phyloP scores from a whole-genome alignment of 2,329 filamentous ascomycete genomes.

The Orbilia blumenaviensis region DNA sequence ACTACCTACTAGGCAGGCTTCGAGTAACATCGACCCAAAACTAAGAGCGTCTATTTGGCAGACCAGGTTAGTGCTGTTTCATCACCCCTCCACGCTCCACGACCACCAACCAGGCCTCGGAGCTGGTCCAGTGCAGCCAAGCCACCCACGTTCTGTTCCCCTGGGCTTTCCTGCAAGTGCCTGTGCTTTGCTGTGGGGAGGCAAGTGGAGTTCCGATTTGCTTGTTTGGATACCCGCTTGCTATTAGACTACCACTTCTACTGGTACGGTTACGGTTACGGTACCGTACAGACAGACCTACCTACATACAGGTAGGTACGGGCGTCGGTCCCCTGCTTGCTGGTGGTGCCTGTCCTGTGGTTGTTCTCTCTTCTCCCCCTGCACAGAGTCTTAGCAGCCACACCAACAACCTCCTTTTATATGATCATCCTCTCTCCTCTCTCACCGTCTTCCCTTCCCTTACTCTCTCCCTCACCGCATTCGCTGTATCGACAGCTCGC shows the following conservation, averaged over 20 bases:
- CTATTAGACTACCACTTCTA: too few species aligned
- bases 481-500: constrained; percentile 43
- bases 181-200: not conserved
- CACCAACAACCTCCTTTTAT: constrained; percentile 48
- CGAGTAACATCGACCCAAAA: constrained; percentile 1
- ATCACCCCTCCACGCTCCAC: not conserved
- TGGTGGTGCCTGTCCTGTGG: not conserved
- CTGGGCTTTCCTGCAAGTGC: constrained; percentile 12
- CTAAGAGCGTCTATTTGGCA: constrained; percentile 23
- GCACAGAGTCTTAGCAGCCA: constrained; percentile 16
- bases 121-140: constrained; percentile 22
- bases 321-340: not conserved
- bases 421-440: constrained; percentile 48
- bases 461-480: constrained; percentile 37
- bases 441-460: constrained; percentile 11
- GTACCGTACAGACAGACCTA: too few species aligned
- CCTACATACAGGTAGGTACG: too few species aligned
- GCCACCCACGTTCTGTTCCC: constrained; percentile 16
- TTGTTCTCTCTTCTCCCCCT: not conserved
- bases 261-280: not conserved
- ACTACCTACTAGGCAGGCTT: too few species aligned
- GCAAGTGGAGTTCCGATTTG: constrained; percentile 22
- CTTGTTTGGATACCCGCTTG: constrained; percentile 21
- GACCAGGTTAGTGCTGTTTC: constrained; percentile 34
- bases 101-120: constrained; percentile 23